Evolutionary conservation across 352 stramenopile species (phyloP), one percentile per base, ranked within the genome.

Genomic region (Globisporangium spinosum): DNA sequence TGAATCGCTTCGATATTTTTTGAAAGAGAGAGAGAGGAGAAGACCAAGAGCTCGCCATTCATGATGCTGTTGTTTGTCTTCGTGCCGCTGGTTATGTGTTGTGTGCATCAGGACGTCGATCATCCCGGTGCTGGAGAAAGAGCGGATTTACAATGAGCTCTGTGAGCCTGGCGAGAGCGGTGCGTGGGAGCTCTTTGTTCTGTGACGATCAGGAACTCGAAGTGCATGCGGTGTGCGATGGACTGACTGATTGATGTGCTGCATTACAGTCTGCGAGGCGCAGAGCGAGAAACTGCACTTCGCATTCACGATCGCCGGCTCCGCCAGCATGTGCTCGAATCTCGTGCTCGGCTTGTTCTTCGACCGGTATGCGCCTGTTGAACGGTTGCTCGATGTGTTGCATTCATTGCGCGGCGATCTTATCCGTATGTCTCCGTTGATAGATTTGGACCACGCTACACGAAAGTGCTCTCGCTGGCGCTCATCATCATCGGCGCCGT

Each of bases 311-410:
- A 84, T 89, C 70, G 76, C 76, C 23, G 78, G 78, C 3, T 87
- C 79, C 22, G 77, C 72, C 62, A 89, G 79, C 63, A 88, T 89
- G 79, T 78, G 68, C 68, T 86, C 81, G 34, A 89, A 89, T 69
- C 72, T 89, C 34, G 61, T 82, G 27, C 76, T 88, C n/a, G 81
- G 81, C 0, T 69, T 89, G 43, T 72, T 88, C 47, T 87, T 89
- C 55, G 81, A 89, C 65, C 80, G 77, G 60, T 49, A n/a, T 15
- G 40, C 15, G 40, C 40, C 40, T 20, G 7, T 20, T 49, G 8
- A n/a, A 10, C 17, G 3, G 40, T 22, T 22, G 40, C 40, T 49
- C 40, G 29, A 32, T 32, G 29, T 32, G 29, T 32, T 49, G 4
- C 15, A 17, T n/a, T 17, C 40, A n/a, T n/a, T 20, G n/a, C 10